Evolutionary conservation across 73 alveolate genomes (phyloP).

Genomic region (Paramecium pentaurelia): DNA sequence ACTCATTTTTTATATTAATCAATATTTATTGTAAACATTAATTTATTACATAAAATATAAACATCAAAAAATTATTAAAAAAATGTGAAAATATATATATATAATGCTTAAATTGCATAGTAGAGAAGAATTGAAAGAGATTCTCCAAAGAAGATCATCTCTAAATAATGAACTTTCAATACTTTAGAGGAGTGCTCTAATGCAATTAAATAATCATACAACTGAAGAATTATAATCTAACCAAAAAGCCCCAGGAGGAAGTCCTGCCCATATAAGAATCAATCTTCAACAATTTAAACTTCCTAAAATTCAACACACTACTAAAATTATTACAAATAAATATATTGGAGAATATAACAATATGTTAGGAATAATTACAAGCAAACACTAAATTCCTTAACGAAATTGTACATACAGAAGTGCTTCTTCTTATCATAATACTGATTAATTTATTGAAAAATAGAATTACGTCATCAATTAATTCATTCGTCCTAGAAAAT

Average conservation of each 20-base stretch:
- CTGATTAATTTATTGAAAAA: background rate
- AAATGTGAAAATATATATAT: background rate
- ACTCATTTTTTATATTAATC: background rate
- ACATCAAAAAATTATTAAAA: background rate
- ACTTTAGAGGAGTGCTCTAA: background rate
- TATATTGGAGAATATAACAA: background rate
- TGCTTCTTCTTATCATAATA: background rate
- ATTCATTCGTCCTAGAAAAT: background rate
- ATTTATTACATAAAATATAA: background rate
- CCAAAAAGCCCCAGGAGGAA: background rate
- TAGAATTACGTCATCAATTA: background rate
- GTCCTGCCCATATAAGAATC: background rate
- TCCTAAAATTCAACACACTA: background rate
- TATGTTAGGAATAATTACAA: background rate
- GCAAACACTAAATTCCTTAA: background rate
- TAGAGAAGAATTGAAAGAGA: background rate
- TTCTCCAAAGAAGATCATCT: background rate
- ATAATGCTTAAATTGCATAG: background rate
- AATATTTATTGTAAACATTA: background rate
- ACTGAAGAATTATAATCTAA: background rate
- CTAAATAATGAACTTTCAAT: background rate
- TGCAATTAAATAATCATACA: background rate
- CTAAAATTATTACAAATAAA: background rate
- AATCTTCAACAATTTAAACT: background rate
- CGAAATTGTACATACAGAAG: background rate